Percentiles rank a stretch among this genome's conserved stretches.
Conservation (phyloP, 192 early-diverging fungal genomes). For the Coemansia sp. region DNA sequence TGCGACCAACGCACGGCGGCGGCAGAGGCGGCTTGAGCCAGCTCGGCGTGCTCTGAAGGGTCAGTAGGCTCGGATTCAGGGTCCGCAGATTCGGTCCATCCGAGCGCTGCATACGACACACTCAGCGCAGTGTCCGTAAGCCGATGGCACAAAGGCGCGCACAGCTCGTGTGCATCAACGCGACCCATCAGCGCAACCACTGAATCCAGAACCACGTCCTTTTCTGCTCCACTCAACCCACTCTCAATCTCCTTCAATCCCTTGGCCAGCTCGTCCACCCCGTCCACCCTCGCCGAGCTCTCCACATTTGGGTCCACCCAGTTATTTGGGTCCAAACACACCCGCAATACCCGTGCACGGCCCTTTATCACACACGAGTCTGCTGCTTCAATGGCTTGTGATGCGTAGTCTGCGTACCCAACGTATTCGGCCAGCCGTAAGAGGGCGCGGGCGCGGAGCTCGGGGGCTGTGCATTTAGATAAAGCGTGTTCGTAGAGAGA, state of each 20-base stretch:
- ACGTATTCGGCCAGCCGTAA: conserved; percentile 34
- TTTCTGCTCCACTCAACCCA: background rate
- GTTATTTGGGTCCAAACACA: conserved; percentile 34
- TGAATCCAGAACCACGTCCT: conserved; percentile 2
- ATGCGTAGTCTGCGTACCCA: conserved; percentile 26
- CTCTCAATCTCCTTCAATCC: conserved; percentile 19
- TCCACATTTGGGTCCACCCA: conserved; percentile 26
- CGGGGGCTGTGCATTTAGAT: conserved; percentile 48
- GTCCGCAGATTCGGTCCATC: conserved; percentile 14
- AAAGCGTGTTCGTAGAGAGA: conserved; percentile 53
- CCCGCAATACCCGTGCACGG: conserved; percentile 23
- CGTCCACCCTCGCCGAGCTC: background rate
- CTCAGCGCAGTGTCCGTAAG: conserved; percentile 22
- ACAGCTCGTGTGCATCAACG: conserved; percentile 18
- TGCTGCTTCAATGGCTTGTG: conserved; percentile 13
- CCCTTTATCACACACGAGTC: conserved; percentile 10
- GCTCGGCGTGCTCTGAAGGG: background rate
- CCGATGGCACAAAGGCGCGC: conserved; percentile 10
- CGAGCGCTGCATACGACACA: conserved; percentile 9
- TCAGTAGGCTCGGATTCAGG: background rate
- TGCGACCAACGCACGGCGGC: conserved; percentile 61
- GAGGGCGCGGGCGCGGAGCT: conserved; percentile 30
- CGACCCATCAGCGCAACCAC: conserved; percentile 17
- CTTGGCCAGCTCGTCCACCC: conserved; percentile 18
- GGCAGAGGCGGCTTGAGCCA: conserved; percentile 19